Evolutionary conservation across 805 yeast species (phyloP), one percentile per base, ranked within the genome.

Genomic region (Teunomyces funiuensis): DNA sequence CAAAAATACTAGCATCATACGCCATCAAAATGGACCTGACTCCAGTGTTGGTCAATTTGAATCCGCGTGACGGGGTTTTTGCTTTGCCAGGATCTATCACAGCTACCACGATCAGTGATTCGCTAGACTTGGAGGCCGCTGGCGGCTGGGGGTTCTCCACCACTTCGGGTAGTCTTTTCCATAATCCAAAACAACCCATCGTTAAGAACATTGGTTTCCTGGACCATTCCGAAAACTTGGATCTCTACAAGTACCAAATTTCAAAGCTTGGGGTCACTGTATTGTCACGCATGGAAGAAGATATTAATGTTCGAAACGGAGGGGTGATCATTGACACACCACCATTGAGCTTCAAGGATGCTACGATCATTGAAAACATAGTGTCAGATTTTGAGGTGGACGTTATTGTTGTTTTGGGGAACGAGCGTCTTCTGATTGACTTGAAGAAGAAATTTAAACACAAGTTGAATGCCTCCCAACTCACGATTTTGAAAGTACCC

Each of bases 121-220:
- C 81, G 28, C 69, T 90, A 26, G 96, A 93, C 53, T 78, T 86
- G 14, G 91, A 87, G 53, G 65, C 74, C 36, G 64, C 69, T 11
- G 75, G 78, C 15, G 85, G 95, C 69, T 96, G 95, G 46, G 87
- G 88, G 36, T 79, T 85, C 17, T 72, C 81, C 45, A 79, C 89
- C 0, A 70, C 74, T 4, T 81, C 87, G 8, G 93, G 95, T 31
- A 80, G 87, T 1, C 80, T 90, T 1, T 68, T 74, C 45, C 80
- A 84, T 47, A 90, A 86, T 58, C 86, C 87, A n/a, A 87, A 88
- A 58, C 95, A 88, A 60, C 97, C 98, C 0, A 60, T 85, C n/a
- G 91, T 85, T 6, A 83, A 85, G 53, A 82, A 76, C 53, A 88
- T 72, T 61, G 99, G 98, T 0, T 73, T 82, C 40, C 86, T 82